phyloP scores from a whole-genome alignment of 78 protist genomes.

The Dictyostelium capitatum region DNA sequence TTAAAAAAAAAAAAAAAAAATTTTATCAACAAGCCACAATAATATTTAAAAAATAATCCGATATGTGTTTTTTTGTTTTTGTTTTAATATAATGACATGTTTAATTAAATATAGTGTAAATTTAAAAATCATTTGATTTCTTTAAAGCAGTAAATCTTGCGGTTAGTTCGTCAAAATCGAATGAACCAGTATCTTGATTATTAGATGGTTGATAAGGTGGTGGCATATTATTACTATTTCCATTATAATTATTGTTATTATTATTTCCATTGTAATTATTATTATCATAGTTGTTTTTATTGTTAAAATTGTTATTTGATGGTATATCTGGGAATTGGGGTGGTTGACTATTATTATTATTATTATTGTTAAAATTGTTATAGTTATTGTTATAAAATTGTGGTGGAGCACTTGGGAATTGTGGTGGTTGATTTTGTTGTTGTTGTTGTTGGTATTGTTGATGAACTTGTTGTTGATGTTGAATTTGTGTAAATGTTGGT shows the following conservation, averaged over 20 bases:
- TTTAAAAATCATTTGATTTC: slow-evolving; percentile 25
- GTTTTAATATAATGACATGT: too few relatives aligned
- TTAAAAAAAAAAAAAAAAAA: neutral
- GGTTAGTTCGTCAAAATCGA: slow-evolving; percentile 64
- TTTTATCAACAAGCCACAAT: too few relatives aligned
- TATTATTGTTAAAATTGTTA: too few relatives aligned
- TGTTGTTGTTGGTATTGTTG: slow-evolving; percentile 20
- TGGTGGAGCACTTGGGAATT: slow-evolving; percentile 47
- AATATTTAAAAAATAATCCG: too few relatives aligned
- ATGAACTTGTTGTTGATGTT: slow-evolving; percentile 23
- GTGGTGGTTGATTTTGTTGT: slow-evolving; percentile 36
- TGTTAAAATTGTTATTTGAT: too few relatives aligned
- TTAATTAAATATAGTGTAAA: neutral
- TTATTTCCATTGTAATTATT: neutral
- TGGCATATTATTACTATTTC: slow-evolving; percentile 1
- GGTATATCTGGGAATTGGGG: too few relatives aligned
- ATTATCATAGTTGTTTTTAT: neutral
- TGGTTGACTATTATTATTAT: too few relatives aligned
- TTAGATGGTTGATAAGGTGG: slow-evolving; percentile 20
- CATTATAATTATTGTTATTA: neutral
- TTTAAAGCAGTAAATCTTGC: slow-evolving; percentile 61
- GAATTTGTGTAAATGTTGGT: slow-evolving; percentile 16
- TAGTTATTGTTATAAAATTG: neutral
- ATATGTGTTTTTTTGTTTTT: too few relatives aligned
- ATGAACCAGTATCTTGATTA: neutral